Evolutionary conservation across 345 rosid species (phyloP), one percentile per base, ranked within the genome.

Genomic region (Melaleuca alternifolia): DNA sequence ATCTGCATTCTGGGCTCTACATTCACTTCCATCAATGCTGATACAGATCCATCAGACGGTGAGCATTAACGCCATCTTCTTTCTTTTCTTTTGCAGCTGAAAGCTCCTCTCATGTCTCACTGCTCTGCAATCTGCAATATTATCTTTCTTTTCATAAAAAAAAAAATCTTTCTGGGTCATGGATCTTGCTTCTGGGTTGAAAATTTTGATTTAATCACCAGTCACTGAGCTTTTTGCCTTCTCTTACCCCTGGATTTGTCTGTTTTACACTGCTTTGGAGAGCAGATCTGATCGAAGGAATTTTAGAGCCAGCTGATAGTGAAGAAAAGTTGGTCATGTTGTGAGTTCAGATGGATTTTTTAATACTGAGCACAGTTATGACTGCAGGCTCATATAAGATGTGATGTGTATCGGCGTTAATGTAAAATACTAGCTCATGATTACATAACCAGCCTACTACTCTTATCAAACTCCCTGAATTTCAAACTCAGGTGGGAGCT

Each of bases 1-100:
- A 37, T 71, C 90, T 94, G 94, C 97, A 93, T 96, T 92, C 88
- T 91, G 83, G 90, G 94, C 87, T 92, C 92, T 53, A 85, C 85
- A 85, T 91, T 93, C 88, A 84, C 91, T 65, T 90, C 88, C 89
- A 88, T 89, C 90, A 87, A 83, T 91, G 98, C 94, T 61, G 90
- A 81, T 83, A 95, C 98, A 87, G 90, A 95, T 95, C 90, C 88
- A 88, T 84, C 91, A 51, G 96, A 95, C 89, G 90, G 98, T 95
- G 77, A 91, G 88, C 53, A 86, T 92, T 91, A 83, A 51, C 83
- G 54, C 84, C 6, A 82, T 85, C 84, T 88, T 85, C 59, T 48
- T 87, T 48, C 71, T 81, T 85, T 82, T 50, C 48, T 41, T 83
- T 33, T 24, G 83, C 33, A 28, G 23, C 54, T 71, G 81, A 41